Percentiles rank a stretch among this genome's conserved stretches.
These are phyloP conservation scores for Musa schizocarpa DNA, from an alignment of 176 grass and related monocot genomes.

Conservation along the genomic window DNA sequence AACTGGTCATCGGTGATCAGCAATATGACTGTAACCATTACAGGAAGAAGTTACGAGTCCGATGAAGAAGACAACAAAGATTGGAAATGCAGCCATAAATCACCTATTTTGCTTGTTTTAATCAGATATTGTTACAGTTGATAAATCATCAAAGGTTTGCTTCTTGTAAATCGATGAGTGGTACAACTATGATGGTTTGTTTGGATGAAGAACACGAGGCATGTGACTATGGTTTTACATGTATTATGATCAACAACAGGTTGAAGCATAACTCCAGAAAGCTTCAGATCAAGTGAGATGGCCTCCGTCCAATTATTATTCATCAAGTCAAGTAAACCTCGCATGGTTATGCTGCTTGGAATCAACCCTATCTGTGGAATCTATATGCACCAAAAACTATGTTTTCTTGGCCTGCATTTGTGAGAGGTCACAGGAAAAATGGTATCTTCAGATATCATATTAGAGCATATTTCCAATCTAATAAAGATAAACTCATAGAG, in stretches of 20 bases:
- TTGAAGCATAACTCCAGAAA: not conserved
- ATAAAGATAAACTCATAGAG: not conserved
- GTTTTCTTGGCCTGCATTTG: not conserved
- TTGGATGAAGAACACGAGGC: not conserved
- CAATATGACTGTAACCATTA: too few species aligned
- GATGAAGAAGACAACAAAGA: too few species aligned
- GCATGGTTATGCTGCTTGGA: not conserved
- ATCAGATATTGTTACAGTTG: not conserved
- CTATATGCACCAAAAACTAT: not conserved
- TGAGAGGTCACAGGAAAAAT: not conserved
- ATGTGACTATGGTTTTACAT: not conserved
- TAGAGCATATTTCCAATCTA: not conserved
- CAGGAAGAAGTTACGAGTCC: too few species aligned
- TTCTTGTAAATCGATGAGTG: too few species aligned
- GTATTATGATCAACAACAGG: not conserved
- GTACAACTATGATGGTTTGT: not conserved
- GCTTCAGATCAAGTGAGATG: not conserved
- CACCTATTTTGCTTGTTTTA: too few species aligned
- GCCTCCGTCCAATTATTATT: not conserved
- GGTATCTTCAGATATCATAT: not conserved
- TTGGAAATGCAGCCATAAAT: too few species aligned
- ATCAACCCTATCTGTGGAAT: not conserved
- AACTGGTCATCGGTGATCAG: too few species aligned
- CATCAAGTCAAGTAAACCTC: not conserved
- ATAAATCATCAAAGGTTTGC: not conserved